Base-by-base conservation (phyloP, 2,329 filamentous ascomycete genomes). In the Celoporthe dispersa region DNA sequence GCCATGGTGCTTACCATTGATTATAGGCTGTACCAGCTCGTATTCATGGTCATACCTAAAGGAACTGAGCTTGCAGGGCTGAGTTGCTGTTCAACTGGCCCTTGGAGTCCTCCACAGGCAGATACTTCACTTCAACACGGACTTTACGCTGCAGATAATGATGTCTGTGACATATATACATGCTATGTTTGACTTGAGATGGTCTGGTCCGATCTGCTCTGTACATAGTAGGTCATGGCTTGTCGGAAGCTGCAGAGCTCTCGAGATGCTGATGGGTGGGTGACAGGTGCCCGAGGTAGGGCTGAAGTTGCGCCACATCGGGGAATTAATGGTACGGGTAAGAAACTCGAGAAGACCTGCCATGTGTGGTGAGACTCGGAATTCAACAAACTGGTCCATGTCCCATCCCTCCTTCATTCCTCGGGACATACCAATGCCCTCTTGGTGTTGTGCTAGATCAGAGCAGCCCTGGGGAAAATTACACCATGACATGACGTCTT, bases 251-350 rank as follows among this genome's bases (percentile, higher is more conserved):
- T 28, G 6, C 48, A 53, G 22, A 48, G 41, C 41, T 12, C 31
- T 12, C 16, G n/a, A 22, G 37, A 2, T 28, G 25, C 14, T 64
- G 62, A 31, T 69, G 63, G 67, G 25, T 71, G 69, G 67, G 60
- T 67, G 67, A 71, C 69, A 71, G 63, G 12, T 28, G 63, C 11
- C 69, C 69, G 69, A 53, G 59, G 16, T 44, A 35, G 62, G 68
- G 55, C 39, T 61, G 55, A n/a, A 39, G 3, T 3, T 48, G 35
- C 62, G 41, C 28, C 28, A 37, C 28, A 31, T 37, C 48, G 33
- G 28, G 63, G 33, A 1, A n/a, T 19, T 37, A 7, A 44, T 28
- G 63, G 6, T 16, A 31, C 60, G 12, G 53, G 53, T 8, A 28
- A 31, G 25, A 57, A 8, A 7, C 19, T 31, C 14, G 25, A 31